A percentile compares a stretch with the other conserved stretches of the same genome.
These are phyloP conservation scores for Penicillium odoratum DNA, from an alignment of 495 filamentous ascomycete species.

Conservation along the genomic window DNA sequence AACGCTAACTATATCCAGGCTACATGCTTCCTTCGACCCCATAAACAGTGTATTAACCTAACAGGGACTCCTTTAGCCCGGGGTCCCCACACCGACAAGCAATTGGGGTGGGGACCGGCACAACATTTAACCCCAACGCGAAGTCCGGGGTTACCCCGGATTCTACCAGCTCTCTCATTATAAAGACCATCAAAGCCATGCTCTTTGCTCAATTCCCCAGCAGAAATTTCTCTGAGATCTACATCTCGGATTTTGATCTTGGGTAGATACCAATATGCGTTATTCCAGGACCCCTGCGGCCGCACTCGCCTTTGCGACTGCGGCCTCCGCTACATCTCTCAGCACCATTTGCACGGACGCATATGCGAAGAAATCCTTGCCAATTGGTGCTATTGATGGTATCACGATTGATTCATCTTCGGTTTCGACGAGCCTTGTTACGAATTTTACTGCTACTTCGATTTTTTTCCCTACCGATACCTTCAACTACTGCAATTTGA, in stretches of 20 bases:
- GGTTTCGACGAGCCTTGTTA: conserved; percentile 27
- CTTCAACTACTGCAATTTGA: conserved; percentile 43
- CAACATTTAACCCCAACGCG: conserved; percentile 6
- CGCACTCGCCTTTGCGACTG: conserved; percentile 5
- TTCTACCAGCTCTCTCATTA: background rate
- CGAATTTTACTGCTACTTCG: conserved; percentile 31
- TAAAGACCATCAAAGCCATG: background rate
- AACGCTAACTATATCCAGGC: background rate
- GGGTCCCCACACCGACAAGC: conserved; percentile 3
- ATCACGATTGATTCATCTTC: conserved; percentile 37
- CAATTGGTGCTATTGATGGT: conserved; percentile 25
- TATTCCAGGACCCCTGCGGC: conserved; percentile 1
- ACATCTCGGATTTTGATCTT: background rate
- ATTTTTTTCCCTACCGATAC: conserved; percentile 23
- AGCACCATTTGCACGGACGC: conserved; percentile 30
- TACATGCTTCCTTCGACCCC: background rate
- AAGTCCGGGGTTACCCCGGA: conserved; percentile 5
- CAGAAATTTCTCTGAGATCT: too few relatives aligned
- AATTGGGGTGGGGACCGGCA: conserved; percentile 3
- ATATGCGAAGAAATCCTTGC: conserved; percentile 30
- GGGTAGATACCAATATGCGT: conserved; percentile 1
- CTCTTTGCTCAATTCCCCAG: background rate
- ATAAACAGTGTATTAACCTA: background rate
- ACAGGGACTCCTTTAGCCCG: background rate
- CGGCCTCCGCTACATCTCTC: conserved; percentile 10